These are phyloP conservation scores for Cryptococcus hybrid DNA, from an alignment of 1,284 basidiomycete genomes.

Conservation along the genomic window DNA sequence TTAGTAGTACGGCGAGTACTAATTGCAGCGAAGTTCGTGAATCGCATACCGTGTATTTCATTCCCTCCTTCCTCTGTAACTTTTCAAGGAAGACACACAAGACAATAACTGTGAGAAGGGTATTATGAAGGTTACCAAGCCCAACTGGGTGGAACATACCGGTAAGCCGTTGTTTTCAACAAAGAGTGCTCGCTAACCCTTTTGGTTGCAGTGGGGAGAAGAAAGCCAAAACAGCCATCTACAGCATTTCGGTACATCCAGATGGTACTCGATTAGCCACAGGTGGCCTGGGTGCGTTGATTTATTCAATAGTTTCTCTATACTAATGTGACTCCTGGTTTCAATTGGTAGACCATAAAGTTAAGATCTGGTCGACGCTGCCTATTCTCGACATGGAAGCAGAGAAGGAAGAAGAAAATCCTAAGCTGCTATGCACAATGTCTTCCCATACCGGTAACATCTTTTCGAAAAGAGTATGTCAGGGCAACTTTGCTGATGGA, in stretches of 20 bases:
- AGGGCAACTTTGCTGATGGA: background rate
- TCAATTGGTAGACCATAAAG: slow-evolving; percentile 73
- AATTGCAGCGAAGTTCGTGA: too few relatives aligned
- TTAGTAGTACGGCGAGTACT: too few relatives aligned
- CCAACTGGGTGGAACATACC: slow-evolving; percentile 49
- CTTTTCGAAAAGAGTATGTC: background rate
- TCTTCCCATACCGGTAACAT: slow-evolving; percentile 76
- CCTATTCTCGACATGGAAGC: slow-evolving; percentile 76
- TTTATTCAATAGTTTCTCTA: background rate
- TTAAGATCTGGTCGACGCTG: slow-evolving; percentile 95
- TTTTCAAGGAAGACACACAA: background rate
- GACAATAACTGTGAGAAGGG: background rate
- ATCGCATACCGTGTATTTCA: too few relatives aligned
- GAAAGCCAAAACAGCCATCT: slow-evolving; percentile 12
- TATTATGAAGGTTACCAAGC: slow-evolving; percentile 48
- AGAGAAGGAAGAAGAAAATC: slow-evolving; percentile 71
- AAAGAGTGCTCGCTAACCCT: background rate
- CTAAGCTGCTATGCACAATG: slow-evolving; percentile 85
- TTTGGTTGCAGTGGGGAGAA: slow-evolving; percentile 2
- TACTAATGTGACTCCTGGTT: background rate
- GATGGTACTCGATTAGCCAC: slow-evolving; percentile 95
- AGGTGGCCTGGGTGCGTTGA: slow-evolving; percentile 65
- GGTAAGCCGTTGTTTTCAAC: slow-evolving; percentile 14
- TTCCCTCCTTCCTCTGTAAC: too few relatives aligned
- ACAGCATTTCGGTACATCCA: slow-evolving; percentile 52